Percentiles rank a stretch among this genome's conserved stretches.
These are phyloP conservation scores for Cyberlindnera nakhonratchasimensis DNA, from an alignment of 805 yeast species.

Conservation along the genomic window DNA sequence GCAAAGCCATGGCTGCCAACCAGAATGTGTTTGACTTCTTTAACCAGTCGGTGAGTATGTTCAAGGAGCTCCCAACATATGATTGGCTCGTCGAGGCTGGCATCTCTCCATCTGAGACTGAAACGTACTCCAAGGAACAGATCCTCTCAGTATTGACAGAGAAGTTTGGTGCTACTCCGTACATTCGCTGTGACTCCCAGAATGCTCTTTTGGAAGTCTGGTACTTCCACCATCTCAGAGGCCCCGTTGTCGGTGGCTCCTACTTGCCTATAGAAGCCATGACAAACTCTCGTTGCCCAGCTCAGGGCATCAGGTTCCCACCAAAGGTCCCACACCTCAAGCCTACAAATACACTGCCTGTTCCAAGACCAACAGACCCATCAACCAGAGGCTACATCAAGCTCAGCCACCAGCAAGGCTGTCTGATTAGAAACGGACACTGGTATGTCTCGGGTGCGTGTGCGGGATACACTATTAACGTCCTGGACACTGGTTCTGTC, in stretches of 20 bases:
- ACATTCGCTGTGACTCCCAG: slow-evolving; percentile 18
- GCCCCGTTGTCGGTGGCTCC: slow-evolving; percentile 63
- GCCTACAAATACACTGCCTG: slow-evolving; percentile 22
- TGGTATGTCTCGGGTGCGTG: slow-evolving; percentile 83
- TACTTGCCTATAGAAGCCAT: slow-evolving; percentile 61
- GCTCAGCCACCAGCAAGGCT: slow-evolving; percentile 55
- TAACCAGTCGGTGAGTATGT: slow-evolving; percentile 12
- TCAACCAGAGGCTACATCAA: slow-evolving; percentile 44
- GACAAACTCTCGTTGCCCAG: slow-evolving; percentile 61
- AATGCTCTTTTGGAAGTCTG: slow-evolving; percentile 18
- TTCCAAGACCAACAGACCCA: slow-evolving; percentile 30
- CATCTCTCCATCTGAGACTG: slow-evolving; percentile 14
- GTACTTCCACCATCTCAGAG: slow-evolving; percentile 57
- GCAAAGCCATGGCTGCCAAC: slow-evolving; percentile 4
- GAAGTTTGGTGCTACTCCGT: slow-evolving; percentile 16
- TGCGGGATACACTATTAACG: slow-evolving; percentile 59
- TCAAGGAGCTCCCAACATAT: slow-evolving; percentile 15
- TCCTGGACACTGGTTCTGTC: slow-evolving; percentile 42
- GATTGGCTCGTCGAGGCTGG: slow-evolving; percentile 20
- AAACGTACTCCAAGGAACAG: slow-evolving; percentile 12
- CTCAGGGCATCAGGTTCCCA: slow-evolving; percentile 60
- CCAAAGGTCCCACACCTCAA: slow-evolving; percentile 35
- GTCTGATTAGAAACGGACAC: slow-evolving; percentile 79
- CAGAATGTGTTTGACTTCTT: slow-evolving; percentile 16
- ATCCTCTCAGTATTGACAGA: slow-evolving; percentile 8